Evolutionary conservation across 148 eudicot species (phyloP).

Genomic region (Polygonum aviculare): DNA sequence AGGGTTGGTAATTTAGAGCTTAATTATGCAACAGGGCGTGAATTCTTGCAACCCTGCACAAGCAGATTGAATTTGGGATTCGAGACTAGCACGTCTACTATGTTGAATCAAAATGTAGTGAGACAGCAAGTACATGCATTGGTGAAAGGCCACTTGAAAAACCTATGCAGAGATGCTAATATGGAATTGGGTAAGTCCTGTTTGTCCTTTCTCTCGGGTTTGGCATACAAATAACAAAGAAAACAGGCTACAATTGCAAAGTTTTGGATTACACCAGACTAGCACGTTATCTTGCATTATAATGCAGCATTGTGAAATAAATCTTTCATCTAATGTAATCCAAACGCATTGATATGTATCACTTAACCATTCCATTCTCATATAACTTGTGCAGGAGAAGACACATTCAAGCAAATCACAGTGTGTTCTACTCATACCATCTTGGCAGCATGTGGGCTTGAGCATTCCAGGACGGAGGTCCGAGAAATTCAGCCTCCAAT

Average conservation of each 20-base stretch:
- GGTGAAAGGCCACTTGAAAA: slow-evolving; percentile 38
- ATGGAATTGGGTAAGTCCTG: slow-evolving; percentile 32
- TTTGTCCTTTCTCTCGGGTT: neutral
- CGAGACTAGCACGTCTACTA: slow-evolving; percentile 22
- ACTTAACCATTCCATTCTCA: neutral
- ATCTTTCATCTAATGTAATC: no score
- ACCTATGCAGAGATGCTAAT: slow-evolving; percentile 21
- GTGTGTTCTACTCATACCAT: slow-evolving; percentile 29
- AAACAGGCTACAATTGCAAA: neutral
- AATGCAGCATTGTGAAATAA: no score
- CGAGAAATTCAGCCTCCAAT: slow-evolving; percentile 18
- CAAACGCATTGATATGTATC: neutral
- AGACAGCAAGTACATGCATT: slow-evolving; percentile 35
- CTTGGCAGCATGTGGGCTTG: slow-evolving; percentile 49
- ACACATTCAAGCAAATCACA: slow-evolving; percentile 15
- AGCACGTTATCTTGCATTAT: no score
- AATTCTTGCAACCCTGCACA: slow-evolving; percentile 44
- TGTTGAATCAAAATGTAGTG: slow-evolving; percentile 20
- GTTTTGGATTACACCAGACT: no score
- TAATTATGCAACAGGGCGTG: slow-evolving; percentile 21
- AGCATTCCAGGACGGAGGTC: slow-evolving; percentile 22
- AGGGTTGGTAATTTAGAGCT: slow-evolving; percentile 20
- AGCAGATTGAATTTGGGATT: slow-evolving; percentile 34
- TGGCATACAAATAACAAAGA: neutral
- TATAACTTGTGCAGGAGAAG: slow-evolving; percentile 30